Conservation (phyloP, 2,329 filamentous ascomycete genomes). For the Colletotrichum sp. region DNA sequence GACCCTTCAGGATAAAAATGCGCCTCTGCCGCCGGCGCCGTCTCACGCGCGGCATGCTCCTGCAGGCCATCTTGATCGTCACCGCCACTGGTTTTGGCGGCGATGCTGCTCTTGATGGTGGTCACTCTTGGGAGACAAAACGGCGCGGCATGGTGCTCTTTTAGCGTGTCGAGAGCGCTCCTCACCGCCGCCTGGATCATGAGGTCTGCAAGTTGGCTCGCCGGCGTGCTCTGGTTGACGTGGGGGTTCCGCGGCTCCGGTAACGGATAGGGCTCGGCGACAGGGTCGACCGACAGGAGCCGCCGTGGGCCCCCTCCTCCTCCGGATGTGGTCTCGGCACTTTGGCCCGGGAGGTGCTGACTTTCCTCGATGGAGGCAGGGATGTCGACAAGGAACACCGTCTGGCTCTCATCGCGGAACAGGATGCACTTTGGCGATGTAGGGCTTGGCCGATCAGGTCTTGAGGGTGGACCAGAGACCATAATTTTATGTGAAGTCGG, state of each 20-base stretch:
- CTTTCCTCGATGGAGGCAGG: constrained; percentile 72
- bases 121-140: constrained; percentile 51
- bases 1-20: constrained; percentile 46
- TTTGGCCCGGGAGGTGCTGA: constrained; percentile 54
- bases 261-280: constrained; percentile 51
- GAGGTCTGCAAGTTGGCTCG: constrained; percentile 58
- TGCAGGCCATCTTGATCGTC: neutral
- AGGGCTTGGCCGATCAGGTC: neutral
- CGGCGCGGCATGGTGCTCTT: constrained; percentile 41
- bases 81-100: neutral
- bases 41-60: neutral
- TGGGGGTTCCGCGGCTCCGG: constrained; percentile 55
- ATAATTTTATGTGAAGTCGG: neutral
- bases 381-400: constrained; percentile 69
- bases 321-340: constrained; percentile 1
- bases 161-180: constrained; percentile 45
- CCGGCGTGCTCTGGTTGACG: constrained; percentile 40
- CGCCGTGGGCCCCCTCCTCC: constrained; percentile 33
- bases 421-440: constrained; percentile 7
- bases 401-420: constrained; percentile 10
- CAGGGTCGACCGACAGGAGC: constrained; percentile 51
- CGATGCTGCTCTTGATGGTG: constrained; percentile 10
- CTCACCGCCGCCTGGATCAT: constrained; percentile 56
- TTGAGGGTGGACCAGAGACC: neutral
- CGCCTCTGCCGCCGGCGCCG: neutral